Base-by-base conservation (phyloP, 345 rosid species). In the Carallia brachiata region DNA sequence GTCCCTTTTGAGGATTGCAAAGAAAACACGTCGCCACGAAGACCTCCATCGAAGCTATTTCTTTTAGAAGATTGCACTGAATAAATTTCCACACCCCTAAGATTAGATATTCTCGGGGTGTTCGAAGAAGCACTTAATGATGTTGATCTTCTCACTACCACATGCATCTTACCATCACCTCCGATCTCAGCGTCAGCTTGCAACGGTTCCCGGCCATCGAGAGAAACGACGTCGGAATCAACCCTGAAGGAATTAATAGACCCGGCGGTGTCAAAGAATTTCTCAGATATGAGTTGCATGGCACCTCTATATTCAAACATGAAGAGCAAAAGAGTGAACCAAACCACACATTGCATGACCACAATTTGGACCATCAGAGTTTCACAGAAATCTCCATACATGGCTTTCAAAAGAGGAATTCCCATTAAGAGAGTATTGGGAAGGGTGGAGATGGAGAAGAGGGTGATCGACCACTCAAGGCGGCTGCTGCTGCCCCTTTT, bases 1-100 rank as follows among this genome's bases (percentile, higher is more conserved):
- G 82, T 86, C 23, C 90, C 90, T 67, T 87, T 88, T 1, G 96
- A 88, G 27, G 96, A 90, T 60, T 90, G 91, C 68, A 86, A 54
- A 0, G 96, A 90, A 74, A 80, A 88, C 27, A 90, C 84, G 34
- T 75, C 75, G 5, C 70, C 70, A 17, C 62, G 61, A 18, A 36
- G 0, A 30, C 78, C 66, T 2, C 54, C 68, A 28, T 61, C 61
- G 55, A 55, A 48, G 40, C 67, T 53, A 44, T 61, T 52, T 40
- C 79, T 80, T 19, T 79, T 50, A 0, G 87, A 84, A 7, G 84
- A 80, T 64, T 78, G 86, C 1, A 82, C 80, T 0, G 87, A 84
- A 58, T 77, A 86, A 50, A 86, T 80, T 83, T 86, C 90, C 0
- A 86, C 86, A 39, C 86, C 81, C 4, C 87, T 80, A 0, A 84